Evolutionary conservation across 2,329 filamentous ascomycete genomes (phyloP).

Genomic region (Hyphodiscus sp.): DNA sequence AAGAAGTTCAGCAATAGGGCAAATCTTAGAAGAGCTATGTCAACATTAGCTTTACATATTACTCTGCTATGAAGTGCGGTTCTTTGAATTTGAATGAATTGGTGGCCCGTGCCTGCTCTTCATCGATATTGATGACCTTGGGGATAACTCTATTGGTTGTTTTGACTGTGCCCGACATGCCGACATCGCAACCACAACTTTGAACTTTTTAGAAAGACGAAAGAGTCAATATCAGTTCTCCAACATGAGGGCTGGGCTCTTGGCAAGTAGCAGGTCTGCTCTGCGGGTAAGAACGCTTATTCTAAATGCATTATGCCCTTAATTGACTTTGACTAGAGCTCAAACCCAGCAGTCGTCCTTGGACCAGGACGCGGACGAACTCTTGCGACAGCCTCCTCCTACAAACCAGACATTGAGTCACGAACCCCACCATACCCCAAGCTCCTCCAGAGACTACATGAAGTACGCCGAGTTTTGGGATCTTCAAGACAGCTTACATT

Average conservation of each 20-base stretch:
- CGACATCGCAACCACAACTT: neutral
- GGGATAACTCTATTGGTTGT: too few species aligned
- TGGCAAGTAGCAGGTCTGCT: constrained; percentile 28
- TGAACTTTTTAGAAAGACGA: neutral
- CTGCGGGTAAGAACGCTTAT: constrained; percentile 20
- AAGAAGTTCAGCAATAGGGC: too few species aligned
- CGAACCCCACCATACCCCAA: constrained; percentile 69
- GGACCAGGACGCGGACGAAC: constrained; percentile 18
- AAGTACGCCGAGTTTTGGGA: constrained; percentile 70
- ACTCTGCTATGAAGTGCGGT: too few species aligned
- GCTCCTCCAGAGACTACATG: constrained; percentile 68
- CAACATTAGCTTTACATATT: too few species aligned
- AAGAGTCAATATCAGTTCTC: constrained; percentile 2
- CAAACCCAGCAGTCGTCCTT: constrained; percentile 9
- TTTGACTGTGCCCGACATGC: neutral
- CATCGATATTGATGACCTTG: too few species aligned
- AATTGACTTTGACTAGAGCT: constrained; percentile 21
- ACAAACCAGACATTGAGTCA: constrained; percentile 26
- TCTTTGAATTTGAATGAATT: too few species aligned
- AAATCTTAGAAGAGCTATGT: too few species aligned
- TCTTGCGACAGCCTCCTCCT: constrained; percentile 25
- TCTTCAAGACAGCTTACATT: constrained; percentile 62
- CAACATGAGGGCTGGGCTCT: constrained; percentile 28
- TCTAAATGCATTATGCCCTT: neutral
- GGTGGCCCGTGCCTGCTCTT: too few species aligned